Conservation (phyloP, 2,329 filamentous ascomycete species). For the Pseudogymnoascus sp. region DNA sequence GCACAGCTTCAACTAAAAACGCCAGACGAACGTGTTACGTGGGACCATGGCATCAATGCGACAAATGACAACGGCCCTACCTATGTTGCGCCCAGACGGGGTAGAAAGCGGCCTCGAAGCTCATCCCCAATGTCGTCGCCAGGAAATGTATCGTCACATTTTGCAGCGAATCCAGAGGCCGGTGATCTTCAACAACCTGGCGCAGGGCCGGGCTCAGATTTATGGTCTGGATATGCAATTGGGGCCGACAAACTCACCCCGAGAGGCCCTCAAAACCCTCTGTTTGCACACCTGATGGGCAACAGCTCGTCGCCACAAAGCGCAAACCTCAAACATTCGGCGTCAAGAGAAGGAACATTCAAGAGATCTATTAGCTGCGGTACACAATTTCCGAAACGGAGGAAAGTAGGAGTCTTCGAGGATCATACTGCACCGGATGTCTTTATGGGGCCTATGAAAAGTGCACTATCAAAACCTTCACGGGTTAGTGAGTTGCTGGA, state of each 20-base stretch:
- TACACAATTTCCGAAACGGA: conserved; percentile 63
- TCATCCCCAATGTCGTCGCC: conserved; percentile 66
- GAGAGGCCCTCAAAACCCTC: conserved; percentile 38
- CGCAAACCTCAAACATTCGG: conserved; percentile 34
- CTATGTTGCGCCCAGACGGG: conserved; percentile 38
- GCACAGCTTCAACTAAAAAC: conserved; percentile 44
- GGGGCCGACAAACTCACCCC: conserved; percentile 29
- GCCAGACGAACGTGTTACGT: conserved; percentile 54
- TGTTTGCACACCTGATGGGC: conserved; percentile 54
- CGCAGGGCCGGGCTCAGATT: conserved; percentile 62
- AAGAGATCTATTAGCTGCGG: conserved; percentile 63
- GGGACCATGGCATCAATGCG: conserved; percentile 44
- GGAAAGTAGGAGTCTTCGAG: conserved; percentile 45
- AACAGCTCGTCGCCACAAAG: conserved; percentile 64
- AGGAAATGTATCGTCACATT: conserved; percentile 31
- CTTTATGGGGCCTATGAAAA: conserved; percentile 32
- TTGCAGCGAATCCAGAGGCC: conserved; percentile 23
- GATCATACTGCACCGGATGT: conserved; percentile 28
- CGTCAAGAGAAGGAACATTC: conserved; percentile 41
- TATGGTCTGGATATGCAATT: conserved; percentile 69
- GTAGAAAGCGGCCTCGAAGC: conserved; percentile 60
- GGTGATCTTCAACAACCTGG: conserved; percentile 53
- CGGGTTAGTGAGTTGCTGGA: conserved; percentile 54
- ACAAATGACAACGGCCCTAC: conserved; percentile 37
- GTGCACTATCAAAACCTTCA: conserved; percentile 47